Percentiles rank a stretch among this genome's conserved stretches.
Evolutionary conservation across 768 basidiomycete genomes (phyloP).

Genomic region (Termitomyces sp.): DNA sequence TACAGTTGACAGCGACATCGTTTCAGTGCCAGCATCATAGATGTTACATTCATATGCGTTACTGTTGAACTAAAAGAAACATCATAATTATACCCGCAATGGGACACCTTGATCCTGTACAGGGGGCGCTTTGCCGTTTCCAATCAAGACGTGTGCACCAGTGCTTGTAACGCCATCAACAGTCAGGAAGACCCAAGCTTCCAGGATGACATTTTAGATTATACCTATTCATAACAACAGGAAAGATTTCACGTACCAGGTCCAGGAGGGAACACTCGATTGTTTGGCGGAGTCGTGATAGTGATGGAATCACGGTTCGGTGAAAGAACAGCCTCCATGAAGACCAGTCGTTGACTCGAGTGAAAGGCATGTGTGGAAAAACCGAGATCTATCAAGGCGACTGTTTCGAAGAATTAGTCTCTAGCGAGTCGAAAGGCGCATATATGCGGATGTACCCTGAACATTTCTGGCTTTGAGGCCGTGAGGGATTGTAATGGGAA

Average conservation of each 20-base stretch:
- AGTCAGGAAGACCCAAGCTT: slow-evolving; percentile 26
- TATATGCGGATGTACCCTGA: slow-evolving; percentile 17
- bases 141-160: slow-evolving; percentile 33
- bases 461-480: slow-evolving; percentile 22
- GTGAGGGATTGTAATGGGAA: slow-evolving; percentile 28
- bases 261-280: slow-evolving; percentile 37
- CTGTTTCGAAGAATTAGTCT: slow-evolving; percentile 15
- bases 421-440: too few relatives aligned
- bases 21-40: too few relatives aligned
- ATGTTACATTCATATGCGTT: too few relatives aligned
- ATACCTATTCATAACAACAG: too few relatives aligned
- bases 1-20: too few relatives aligned
- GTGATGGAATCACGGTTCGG: slow-evolving; percentile 27
- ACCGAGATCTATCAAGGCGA: slow-evolving; percentile 37
- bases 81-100: background rate
- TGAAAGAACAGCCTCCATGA: slow-evolving; percentile 30
- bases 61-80: too few relatives aligned
- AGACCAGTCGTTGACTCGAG: slow-evolving; percentile 30
- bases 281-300: slow-evolving; percentile 32
- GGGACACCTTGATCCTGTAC: slow-evolving; percentile 28
- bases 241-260: slow-evolving; percentile 10
- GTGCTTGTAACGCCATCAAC: slow-evolving; percentile 30
- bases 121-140: slow-evolving; percentile 32
- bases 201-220: background rate
- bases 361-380: slow-evolving; percentile 36